These are phyloP conservation scores for Exophiala mesophila DNA, from an alignment of 2,329 filamentous ascomycete species.

Conservation along the genomic window DNA sequence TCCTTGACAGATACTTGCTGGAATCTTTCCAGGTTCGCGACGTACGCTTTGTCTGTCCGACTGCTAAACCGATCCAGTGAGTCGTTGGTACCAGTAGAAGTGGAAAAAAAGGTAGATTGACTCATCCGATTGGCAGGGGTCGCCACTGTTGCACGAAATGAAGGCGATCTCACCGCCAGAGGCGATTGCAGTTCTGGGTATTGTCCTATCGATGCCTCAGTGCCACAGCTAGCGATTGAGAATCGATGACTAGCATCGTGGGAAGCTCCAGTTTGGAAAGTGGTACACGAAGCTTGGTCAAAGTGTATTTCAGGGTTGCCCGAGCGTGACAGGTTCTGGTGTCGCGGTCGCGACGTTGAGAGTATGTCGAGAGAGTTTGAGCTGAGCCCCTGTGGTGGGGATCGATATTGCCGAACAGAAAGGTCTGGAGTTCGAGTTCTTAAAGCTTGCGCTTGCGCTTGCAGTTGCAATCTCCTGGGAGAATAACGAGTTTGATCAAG, in stretches of 20 bases:
- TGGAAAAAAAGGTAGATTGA: slow-evolving; percentile 20
- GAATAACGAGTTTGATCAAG: slow-evolving; percentile 31
- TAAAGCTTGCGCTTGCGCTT: no score
- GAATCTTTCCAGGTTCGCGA: slow-evolving; percentile 20
- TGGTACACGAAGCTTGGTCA: slow-evolving; percentile 20
- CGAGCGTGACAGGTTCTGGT: slow-evolving; percentile 1
- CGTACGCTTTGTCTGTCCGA: slow-evolving; percentile 16
- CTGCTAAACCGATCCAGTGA: slow-evolving; percentile 12
- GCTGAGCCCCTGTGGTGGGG: no score
- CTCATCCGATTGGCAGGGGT: slow-evolving; percentile 11
- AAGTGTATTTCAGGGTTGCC: slow-evolving; percentile 13
- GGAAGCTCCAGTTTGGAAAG: slow-evolving; percentile 23
- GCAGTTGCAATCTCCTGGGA: no score
- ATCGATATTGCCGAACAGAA: no score
- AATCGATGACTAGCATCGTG: slow-evolving; percentile 16
- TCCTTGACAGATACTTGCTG: slow-evolving; percentile 18
- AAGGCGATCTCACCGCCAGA: slow-evolving; percentile 7
- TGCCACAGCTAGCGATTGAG: slow-evolving; percentile 22
- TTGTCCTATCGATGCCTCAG: slow-evolving; percentile 14
- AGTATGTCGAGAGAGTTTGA: slow-evolving; percentile 2
- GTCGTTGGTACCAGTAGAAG: slow-evolving; percentile 8
- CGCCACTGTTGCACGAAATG: slow-evolving; percentile 5
- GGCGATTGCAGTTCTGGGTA: slow-evolving; percentile 13
- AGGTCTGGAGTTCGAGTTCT: no score
- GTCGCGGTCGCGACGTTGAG: neutral